phyloP scores from a whole-genome alignment of 1,284 basidiomycete species.

The Neolentinus lepideus region DNA sequence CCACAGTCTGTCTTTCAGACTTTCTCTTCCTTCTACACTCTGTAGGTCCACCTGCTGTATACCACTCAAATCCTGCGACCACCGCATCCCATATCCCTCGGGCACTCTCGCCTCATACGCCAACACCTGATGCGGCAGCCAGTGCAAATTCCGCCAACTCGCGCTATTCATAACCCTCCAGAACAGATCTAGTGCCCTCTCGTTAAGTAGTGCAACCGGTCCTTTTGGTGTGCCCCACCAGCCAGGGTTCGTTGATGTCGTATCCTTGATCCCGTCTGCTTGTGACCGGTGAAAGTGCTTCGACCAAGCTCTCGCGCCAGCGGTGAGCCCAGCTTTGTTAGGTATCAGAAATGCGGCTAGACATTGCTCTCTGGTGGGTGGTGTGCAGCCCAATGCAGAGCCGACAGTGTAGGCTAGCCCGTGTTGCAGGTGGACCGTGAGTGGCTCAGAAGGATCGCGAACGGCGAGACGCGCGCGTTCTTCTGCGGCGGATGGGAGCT shows the following conservation, averaged over 20 bases:
- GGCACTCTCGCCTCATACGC: constrained; percentile 50
- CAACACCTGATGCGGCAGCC: constrained; percentile 48
- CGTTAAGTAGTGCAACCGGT: constrained; percentile 41
- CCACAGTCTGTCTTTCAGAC: constrained; percentile 28
- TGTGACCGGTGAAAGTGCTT: constrained; percentile 49
- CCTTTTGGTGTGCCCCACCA: constrained; percentile 54
- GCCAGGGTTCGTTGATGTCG: constrained; percentile 24
- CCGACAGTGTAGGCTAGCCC: constrained; percentile 50
- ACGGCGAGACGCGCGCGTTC: not conserved
- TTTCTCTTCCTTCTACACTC: not conserved
- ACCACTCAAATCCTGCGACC: constrained; percentile 40
- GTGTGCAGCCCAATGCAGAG: constrained; percentile 44
- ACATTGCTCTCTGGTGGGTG: constrained; percentile 36
- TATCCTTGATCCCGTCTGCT: constrained; percentile 6
- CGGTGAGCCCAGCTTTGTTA: constrained; percentile 40
- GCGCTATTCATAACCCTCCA: constrained; percentile 39
- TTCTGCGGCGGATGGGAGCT: not conserved
- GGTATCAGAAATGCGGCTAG: constrained; percentile 36
- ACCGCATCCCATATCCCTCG: constrained; percentile 59
- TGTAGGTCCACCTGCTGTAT: not conserved
- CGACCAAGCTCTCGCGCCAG: constrained; percentile 52
- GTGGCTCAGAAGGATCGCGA: constrained; percentile 13
- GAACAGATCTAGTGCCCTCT: constrained; percentile 38
- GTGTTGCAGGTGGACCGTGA: constrained; percentile 35
- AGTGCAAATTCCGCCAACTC: constrained; percentile 54